These are phyloP conservation scores for Aquanectria penicillioides DNA, from an alignment of 2,329 filamentous ascomycete species.

Conservation along the genomic window DNA sequence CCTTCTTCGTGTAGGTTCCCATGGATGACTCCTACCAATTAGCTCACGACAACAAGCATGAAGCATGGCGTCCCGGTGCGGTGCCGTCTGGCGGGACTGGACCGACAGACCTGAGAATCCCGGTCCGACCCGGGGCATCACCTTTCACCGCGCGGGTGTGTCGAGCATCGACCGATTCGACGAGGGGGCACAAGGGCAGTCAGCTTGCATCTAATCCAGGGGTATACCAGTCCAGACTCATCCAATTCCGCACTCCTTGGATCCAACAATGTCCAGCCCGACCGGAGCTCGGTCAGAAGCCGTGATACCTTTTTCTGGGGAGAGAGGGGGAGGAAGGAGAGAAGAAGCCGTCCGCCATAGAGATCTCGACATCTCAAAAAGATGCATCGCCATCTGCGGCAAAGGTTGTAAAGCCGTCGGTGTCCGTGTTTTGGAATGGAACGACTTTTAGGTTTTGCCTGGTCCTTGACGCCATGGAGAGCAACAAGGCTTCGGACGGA, in stretches of 20 bases:
- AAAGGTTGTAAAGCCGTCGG: neutral
- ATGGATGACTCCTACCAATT: neutral
- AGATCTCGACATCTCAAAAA: neutral
- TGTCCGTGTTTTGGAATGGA: neutral
- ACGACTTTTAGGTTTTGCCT: neutral
- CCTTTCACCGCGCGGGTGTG: neutral
- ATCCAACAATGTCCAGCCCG: neutral
- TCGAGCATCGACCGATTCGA: conserved; percentile 12
- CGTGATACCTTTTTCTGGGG: neutral
- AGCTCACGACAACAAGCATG: neutral
- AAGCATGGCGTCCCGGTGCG: neutral
- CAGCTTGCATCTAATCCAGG: too few species aligned
- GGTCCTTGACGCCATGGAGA: neutral
- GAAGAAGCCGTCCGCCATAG: neutral
- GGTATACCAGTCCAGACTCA: neutral
- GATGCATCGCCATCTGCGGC: neutral
- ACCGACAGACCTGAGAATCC: neutral
- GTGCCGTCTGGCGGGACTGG: neutral
- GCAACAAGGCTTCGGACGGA: neutral
- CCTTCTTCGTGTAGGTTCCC: neutral
- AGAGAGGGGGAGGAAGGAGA: conserved; percentile 11
- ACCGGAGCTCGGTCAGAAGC: conserved; percentile 21
- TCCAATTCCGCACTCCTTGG: neutral
- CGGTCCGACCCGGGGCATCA: conserved; percentile 10
- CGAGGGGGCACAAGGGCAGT: too few species aligned